Evolutionary conservation across 2,329 filamentous ascomycete genomes (phyloP), one percentile per base, ranked within the genome.

Genomic region (Ophiostoma tasmaniense): DNA sequence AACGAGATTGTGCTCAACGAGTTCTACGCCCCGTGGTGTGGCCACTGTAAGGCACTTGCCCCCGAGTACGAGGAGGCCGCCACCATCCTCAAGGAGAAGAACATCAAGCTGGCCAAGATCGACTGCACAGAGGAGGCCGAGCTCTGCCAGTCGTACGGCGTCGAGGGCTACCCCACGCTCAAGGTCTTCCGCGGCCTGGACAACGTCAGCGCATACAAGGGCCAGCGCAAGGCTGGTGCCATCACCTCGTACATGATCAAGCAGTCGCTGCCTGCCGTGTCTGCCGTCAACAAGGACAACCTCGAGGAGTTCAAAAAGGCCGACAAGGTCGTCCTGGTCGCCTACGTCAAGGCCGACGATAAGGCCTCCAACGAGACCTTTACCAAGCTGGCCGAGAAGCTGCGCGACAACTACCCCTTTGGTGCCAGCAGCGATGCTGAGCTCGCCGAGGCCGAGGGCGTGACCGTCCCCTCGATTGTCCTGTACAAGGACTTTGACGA

Each of bases 401-500:
- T 94, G 78, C 90, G 95, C 73, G 94, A 99, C 79, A 89, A 86
- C 79, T 97, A 92, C 84, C 90, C 97, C 74, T 99, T 99, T 79
- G 95, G 92, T 76, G 89, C 91, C 72, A 90, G 90, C 79, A 92
- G 86, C 79, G 95, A 98, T 77, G 89, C 89, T 72, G 87, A 85
- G 69, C 83, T 98, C 73, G 93, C 95, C 76, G 89, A 96, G 85
- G 89, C 91, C 66, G 95, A 96, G 83, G 93, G 91, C 74, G 92
- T 96, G 78, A 90, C 89, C 79, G 87, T 90, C 76, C 95, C 95
- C 73, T 89, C 90, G 69, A 83, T 99, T 73, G 91, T 97, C 73
- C 87, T 99, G 70, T 98, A 98, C 90, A 98, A 99, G 87, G 85
- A 89, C 71, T 99, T 98, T 76, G 95, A 99, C 77, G 94, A 98